Evolutionary conservation across 208 protist species (phyloP), one percentile per base, ranked within the genome.

Genomic region (Crithidia acanthocephali): DNA sequence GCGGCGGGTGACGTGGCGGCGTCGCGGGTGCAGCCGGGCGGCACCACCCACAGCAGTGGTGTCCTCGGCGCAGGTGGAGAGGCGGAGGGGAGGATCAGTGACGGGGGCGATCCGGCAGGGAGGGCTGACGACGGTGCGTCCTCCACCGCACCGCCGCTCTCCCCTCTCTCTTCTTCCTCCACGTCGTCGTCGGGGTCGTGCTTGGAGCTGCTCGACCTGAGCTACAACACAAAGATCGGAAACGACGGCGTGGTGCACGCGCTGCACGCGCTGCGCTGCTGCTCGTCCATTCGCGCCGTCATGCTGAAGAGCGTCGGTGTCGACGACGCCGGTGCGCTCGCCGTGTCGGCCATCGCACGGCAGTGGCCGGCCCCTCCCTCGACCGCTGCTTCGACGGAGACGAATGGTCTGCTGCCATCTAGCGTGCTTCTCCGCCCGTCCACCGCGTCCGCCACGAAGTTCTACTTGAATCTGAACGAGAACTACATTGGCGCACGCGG

Each of bases 161-260:
- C 59, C 40, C 47, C 50, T 7, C 23, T 13, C 30, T 30, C 44
- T 44, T 68, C 56, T 37, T 33, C 42, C 20, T 6, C 58, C 9
- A 18, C n/a, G 8, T 59, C 79, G 9, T 62, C 23, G 3, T 8
- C 69, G 5, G 50, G 23, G 22, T 69, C 79, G 7, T 64, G 57
- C n/a, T 66, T 97, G 45, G 84, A 94, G 68, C 59, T 95, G 40
- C 60, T 97, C 33, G 87, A 95, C 64, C 73, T 97, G n/a, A 97
- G 92, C 66, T 97, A 94, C 68, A 97, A 97, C 75, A 61, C 74
- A 13, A 59, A 67, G 20, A 67, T 97, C 7, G 87, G 89, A 32
- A 94, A 97, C 72, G 59, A 47, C 27, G 92, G 89, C 7, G 87
- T 78, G 7, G 13, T 88, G n/a, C 71, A 88, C 58, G 66, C 94